phyloP scores from a whole-genome alignment of 148 eudicot genomes.

The Dianthus caryophyllus region DNA sequence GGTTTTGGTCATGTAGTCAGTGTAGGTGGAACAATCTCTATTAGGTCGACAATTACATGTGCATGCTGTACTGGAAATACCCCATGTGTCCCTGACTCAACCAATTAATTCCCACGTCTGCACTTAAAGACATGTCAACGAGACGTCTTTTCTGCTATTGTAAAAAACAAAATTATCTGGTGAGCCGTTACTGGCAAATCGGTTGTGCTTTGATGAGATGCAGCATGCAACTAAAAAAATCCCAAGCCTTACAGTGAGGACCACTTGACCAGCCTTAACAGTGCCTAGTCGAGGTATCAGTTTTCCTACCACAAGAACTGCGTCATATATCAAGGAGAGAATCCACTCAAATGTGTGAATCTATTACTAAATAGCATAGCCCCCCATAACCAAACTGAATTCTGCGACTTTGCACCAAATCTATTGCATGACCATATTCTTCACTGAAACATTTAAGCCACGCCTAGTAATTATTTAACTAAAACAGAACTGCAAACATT shows the following conservation, averaged over 20 bases:
- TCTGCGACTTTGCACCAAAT: neutral
- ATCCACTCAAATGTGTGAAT: neutral
- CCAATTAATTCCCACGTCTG: neutral
- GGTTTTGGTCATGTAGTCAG: neutral
- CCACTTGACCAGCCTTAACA: neutral
- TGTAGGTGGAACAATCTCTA: neutral
- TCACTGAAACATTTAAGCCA: neutral
- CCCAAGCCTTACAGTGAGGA: neutral
- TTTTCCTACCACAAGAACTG: neutral
- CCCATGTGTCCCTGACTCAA: neutral
- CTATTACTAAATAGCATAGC: conserved; percentile 1
- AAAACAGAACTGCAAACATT: no score
- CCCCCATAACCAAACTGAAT: neutral
- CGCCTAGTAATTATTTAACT: no score
- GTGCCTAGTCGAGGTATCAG: neutral
- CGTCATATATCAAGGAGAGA: neutral
- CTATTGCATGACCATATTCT: neutral
- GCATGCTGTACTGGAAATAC: neutral
- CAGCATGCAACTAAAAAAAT: neutral
- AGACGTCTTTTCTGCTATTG: neutral
- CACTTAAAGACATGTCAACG: neutral
- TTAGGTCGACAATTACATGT: neutral
- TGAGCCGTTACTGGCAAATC: neutral
- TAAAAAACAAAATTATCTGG: neutral
- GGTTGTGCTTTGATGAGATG: neutral